Evolutionary conservation across 2,329 filamentous ascomycete species (phyloP).

Genomic region (Phaeosphaeria sp.): DNA sequence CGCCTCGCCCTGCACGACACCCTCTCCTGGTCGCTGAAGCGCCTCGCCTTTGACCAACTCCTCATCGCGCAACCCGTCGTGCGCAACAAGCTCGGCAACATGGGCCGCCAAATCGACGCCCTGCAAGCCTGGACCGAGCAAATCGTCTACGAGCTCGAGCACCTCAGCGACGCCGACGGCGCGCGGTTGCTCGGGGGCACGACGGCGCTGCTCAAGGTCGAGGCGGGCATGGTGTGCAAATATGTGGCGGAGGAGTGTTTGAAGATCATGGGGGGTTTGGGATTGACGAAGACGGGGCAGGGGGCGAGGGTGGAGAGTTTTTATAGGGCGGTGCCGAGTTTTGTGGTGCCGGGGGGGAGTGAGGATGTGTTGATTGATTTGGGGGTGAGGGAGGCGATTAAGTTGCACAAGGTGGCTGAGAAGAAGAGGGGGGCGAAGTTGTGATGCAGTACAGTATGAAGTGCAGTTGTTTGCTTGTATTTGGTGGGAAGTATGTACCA

Average conservation of each 20-base stretch:
- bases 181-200: slow-evolving; percentile 29
- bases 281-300: slow-evolving; percentile 35
- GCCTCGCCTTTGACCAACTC: slow-evolving; percentile 41
- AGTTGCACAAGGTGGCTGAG: slow-evolving; percentile 31
- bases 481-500: neutral
- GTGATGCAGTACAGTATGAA: slow-evolving; percentile 1
- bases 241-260: slow-evolving; percentile 37
- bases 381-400: slow-evolving; percentile 39
- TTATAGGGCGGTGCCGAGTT: slow-evolving; percentile 30
- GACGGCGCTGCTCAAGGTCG: slow-evolving; percentile 34
- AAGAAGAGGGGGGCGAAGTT: slow-evolving; percentile 28
- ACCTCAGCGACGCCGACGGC: slow-evolving; percentile 25
- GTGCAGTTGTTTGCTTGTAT: too few relatives aligned
- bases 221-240: slow-evolving; percentile 32
- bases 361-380: slow-evolving; percentile 41
- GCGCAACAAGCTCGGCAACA: slow-evolving; percentile 40
- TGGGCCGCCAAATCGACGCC: slow-evolving; percentile 35
- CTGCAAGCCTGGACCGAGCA: slow-evolving; percentile 41
- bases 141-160: slow-evolving; percentile 34
- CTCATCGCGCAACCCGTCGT: slow-evolving; percentile 44
- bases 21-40: slow-evolving; percentile 36
- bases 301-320: slow-evolving; percentile 37
- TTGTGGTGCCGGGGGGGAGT: slow-evolving; percentile 33
- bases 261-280: slow-evolving; percentile 36
- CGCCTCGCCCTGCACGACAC: slow-evolving; percentile 37